These are phyloP conservation scores for Artemisia annua DNA, from an alignment of 129 eudicot genomes.

Conservation along the genomic window DNA sequence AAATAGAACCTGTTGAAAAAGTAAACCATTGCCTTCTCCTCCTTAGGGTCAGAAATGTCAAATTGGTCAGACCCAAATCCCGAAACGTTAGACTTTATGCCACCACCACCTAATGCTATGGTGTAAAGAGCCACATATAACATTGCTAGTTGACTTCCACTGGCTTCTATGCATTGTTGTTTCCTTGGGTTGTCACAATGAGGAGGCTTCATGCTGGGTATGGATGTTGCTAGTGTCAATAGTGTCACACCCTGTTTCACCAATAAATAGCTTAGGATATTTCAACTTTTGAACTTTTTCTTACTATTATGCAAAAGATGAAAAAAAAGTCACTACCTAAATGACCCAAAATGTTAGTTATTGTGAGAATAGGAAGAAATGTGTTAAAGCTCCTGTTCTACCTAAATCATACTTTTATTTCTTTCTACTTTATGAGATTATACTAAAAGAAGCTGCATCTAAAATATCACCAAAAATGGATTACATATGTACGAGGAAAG, in stretches of 20 bases:
- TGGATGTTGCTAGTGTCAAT: constrained; percentile 70
- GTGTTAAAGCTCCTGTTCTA: constrained; percentile 8
- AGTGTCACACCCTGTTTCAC: constrained; percentile 67
- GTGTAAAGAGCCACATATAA: constrained; percentile 91
- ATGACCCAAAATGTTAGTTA: constrained; percentile 7
- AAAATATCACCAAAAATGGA: constrained; percentile 11
- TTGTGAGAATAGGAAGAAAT: neutral
- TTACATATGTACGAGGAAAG: neutral
- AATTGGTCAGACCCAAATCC: constrained; percentile 98
- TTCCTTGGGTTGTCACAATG: constrained; percentile 49
- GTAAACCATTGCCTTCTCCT: constrained; percentile 79
- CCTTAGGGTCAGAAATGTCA: constrained; percentile 68
- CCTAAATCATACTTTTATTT: neutral
- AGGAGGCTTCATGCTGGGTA: constrained; percentile 89
- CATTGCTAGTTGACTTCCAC: constrained; percentile 62
- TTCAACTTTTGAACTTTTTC: neutral
- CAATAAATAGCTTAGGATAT: neutral
- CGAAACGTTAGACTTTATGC: constrained; percentile 93
- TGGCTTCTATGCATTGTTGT: constrained; percentile 67
- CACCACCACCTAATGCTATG: constrained; percentile 92
- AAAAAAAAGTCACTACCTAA: constrained; percentile 27
- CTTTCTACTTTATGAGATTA: neutral
- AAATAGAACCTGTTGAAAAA: constrained; percentile 91
- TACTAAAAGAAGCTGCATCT: constrained; percentile 1
- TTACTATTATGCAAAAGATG: constrained; percentile 11